Percentiles rank a stretch among this genome's conserved stretches.
These are phyloP conservation scores for Volutella citrinella DNA, from an alignment of 2,329 filamentous ascomycete genomes.

Conservation along the genomic window DNA sequence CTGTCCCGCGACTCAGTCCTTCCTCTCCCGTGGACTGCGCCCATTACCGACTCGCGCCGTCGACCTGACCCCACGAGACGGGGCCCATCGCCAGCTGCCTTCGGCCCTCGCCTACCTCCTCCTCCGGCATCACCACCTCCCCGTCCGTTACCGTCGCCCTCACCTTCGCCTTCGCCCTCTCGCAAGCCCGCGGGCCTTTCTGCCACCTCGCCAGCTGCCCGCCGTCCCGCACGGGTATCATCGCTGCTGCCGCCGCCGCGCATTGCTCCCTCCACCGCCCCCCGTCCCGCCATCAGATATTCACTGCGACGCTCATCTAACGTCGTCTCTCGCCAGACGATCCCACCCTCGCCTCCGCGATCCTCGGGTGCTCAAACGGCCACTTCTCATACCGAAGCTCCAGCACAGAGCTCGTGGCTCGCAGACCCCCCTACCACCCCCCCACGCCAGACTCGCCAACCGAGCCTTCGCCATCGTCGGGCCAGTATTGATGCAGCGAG, in stretches of 20 bases:
- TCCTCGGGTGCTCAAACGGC: too few relatives aligned
- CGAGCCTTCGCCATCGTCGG: too few relatives aligned
- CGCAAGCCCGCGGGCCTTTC: conserved; percentile 8
- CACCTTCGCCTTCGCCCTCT: conserved; percentile 19
- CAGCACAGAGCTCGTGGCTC: conserved; percentile 42
- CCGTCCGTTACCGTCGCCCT: conserved; percentile 19
- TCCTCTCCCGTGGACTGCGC: not conserved
- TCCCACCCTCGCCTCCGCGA: conserved; percentile 15
- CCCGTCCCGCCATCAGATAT: conserved; percentile 11
- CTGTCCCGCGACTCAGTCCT: too few relatives aligned
- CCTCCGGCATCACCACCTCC: conserved; percentile 12
- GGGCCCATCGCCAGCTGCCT: not conserved
- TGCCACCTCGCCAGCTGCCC: conserved; percentile 16
- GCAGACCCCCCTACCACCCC: too few relatives aligned
- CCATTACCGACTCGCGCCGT: not conserved
- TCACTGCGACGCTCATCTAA: conserved; percentile 19
- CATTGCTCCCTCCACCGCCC: conserved; percentile 23
- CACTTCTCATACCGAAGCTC: conserved; percentile 31
- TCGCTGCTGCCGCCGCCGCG: conserved; percentile 41
- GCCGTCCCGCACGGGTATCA: conserved; percentile 39
- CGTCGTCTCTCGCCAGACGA: conserved; percentile 10
- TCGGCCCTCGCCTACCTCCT: not conserved
- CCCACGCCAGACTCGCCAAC: too few relatives aligned
- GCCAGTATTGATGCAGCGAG: conserved; percentile 43
- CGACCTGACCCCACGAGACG: not conserved